Evolutionary conservation across 1,284 basidiomycete genomes (phyloP).

Genomic region (Tetrapyrgos nigripes): DNA sequence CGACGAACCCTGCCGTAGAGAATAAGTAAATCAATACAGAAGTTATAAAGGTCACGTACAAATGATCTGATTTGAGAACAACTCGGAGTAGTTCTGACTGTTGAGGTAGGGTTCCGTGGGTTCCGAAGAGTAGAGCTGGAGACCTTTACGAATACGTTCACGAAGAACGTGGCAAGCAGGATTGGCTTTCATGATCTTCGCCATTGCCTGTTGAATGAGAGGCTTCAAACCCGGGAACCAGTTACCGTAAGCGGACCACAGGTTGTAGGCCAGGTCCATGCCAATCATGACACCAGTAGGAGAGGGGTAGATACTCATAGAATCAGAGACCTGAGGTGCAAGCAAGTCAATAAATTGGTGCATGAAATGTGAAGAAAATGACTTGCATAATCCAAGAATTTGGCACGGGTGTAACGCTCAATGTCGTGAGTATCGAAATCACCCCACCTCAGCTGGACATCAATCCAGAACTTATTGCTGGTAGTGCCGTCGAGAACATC

Average conservation of each 20-base stretch:
- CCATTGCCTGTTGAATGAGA: slow-evolving; percentile 98
- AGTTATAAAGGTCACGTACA: slow-evolving; percentile 58
- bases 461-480: slow-evolving; percentile 99
- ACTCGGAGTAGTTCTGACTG: slow-evolving; percentile 96
- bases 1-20: slow-evolving; percentile 82
- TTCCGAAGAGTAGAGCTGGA: slow-evolving; percentile 98
- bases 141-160: slow-evolving; percentile 98
- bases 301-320: slow-evolving; percentile 98
- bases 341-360: neutral
- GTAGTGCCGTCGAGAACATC: slow-evolving; percentile 97
- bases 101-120: slow-evolving; percentile 99
- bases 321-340: slow-evolving; percentile 79
- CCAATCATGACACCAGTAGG: slow-evolving; percentile 99
- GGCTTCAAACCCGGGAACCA: slow-evolving; percentile 99
- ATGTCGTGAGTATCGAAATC: slow-evolving; percentile 99
- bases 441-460: slow-evolving; percentile 98
- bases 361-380: neutral
- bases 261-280: slow-evolving; percentile 97
- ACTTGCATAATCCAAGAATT: slow-evolving; percentile 93
- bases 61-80: slow-evolving; percentile 99
- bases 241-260: slow-evolving; percentile 99
- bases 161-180: slow-evolving; percentile 98
- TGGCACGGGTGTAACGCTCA: slow-evolving; percentile 96
- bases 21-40: slow-evolving; percentile 17
- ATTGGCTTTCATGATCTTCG: slow-evolving; percentile 99